Base-by-base conservation (phyloP, 2,329 filamentous ascomycete genomes). In the Pestalotiopsis sp. region DNA sequence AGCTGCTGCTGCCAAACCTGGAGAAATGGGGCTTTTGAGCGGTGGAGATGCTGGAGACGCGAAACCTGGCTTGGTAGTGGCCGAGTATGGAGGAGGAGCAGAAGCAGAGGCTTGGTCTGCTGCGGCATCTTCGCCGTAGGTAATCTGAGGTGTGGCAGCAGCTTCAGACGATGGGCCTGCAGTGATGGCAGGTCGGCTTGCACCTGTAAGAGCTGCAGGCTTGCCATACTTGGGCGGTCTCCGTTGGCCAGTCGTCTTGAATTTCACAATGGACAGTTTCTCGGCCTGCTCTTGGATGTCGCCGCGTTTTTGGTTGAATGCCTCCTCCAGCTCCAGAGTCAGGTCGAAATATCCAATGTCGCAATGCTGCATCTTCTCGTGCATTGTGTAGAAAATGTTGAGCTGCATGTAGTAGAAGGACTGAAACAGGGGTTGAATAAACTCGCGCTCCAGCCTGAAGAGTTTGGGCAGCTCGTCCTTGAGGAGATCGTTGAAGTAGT, bases 331-430 rank as follows among this genome's bases (percentile, higher is more conserved):
- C 76, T 97, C 95, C 39, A 93, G 87, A 1, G 92, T 93, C 65
- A 99, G 87, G 80, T 99, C 93, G 81, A 99, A 99, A 83, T 99
- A 99, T 70, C 94, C 94, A 78, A 99, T 99, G 77, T 98, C 95
- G 80, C 97, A 94, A 73, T 88, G 90, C 83, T 99, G 96, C 96
- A 99, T 99, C 82, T 92, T 94, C 82, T 98, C 95, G 80, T 99
- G 96, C 67, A 99, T 86, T 1, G 96, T 99, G 82, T 99, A 99
- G 81, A 98, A 99, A 73, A 99, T 93, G 81, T 99, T 99, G 73
- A 99, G 89, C 82, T 99, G 96, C 96, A 99, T 99, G 85, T 98
- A 99, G 83, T 99, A 99, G 84, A 99, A 99, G 11, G 93, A 97
- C 80, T 98, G 96, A 86, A 99, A 99, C 7, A 99, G 89, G 2